Evolutionary conservation across 2,329 filamentous ascomycete genomes (phyloP).

Genomic region (Xylariomycetidae sp.): DNA sequence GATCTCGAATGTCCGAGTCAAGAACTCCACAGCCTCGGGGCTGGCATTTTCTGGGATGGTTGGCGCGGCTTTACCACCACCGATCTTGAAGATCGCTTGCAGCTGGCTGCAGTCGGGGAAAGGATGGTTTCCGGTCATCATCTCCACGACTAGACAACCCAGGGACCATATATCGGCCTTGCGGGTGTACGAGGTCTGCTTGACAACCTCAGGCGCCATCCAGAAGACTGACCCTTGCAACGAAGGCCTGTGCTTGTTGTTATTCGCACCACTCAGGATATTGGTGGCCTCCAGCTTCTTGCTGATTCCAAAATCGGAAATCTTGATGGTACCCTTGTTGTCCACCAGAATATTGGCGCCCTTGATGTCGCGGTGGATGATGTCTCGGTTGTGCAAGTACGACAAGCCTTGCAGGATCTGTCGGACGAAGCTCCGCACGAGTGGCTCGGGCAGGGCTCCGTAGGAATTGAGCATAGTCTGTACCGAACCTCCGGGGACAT

Average conservation of each 20-base stretch:
- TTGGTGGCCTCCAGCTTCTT: constrained; percentile 95
- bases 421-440: constrained; percentile 93
- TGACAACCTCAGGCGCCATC: constrained; percentile 99
- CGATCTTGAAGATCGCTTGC: constrained; percentile 98
- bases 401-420: constrained; percentile 91
- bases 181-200: constrained; percentile 94
- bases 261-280: constrained; percentile 65
- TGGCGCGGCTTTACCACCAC: constrained; percentile 78
- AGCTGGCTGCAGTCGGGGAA: constrained; percentile 97
- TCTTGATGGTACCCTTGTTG: constrained; percentile 98
- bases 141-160: constrained; percentile 94
- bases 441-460: constrained; percentile 85
- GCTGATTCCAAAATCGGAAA: constrained; percentile 97
- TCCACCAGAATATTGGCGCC: constrained; percentile 98
- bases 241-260: constrained; percentile 68
- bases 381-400: constrained; percentile 90
- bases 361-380: constrained; percentile 98
- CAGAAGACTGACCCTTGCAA: constrained; percentile 97
- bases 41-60: constrained; percentile 85
- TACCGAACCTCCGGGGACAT: constrained; percentile 94
- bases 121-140: constrained; percentile 96
- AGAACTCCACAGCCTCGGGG: constrained; percentile 76
- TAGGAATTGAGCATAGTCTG: constrained; percentile 99
- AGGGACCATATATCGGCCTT: constrained; percentile 99
- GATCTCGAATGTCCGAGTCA: constrained; percentile 88